These are phyloP conservation scores for Aspergillus novofumigatus DNA, from an alignment of 2,329 filamentous ascomycete genomes.

Conservation along the genomic window DNA sequence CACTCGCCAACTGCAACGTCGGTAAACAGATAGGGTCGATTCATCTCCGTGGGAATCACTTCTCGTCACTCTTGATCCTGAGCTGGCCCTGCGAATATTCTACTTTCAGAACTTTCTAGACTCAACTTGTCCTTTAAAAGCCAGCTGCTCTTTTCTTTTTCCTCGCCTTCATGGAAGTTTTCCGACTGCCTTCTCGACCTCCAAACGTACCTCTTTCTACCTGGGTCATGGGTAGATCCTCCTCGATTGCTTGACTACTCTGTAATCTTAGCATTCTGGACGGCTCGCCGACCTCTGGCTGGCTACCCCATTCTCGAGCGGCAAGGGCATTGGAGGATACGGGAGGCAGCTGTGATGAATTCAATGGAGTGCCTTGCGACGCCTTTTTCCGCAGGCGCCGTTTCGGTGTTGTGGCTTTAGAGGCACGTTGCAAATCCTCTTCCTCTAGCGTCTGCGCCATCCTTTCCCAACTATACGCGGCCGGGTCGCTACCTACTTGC, in stretches of 20 bases:
- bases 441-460: constrained; percentile 16
- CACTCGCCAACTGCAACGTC: neutral
- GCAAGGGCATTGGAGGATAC: constrained; percentile 22
- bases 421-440: constrained; percentile 16
- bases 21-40: neutral
- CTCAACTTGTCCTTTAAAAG: constrained; percentile 25
- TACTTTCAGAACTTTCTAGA: neutral
- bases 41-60: neutral
- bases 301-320: constrained; percentile 29
- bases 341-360: constrained; percentile 15
- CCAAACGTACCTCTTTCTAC: constrained; percentile 38
- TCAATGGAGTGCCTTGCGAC: constrained; percentile 14
- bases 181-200: constrained; percentile 29
- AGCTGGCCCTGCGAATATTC: too few species aligned
- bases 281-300: constrained; percentile 22
- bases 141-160: constrained; percentile 41
- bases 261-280: constrained; percentile 16
- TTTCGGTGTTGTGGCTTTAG: constrained; percentile 15
- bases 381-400: constrained; percentile 25
- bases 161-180: constrained; percentile 25
- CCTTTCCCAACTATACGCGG: constrained; percentile 31
- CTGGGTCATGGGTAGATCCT: constrained; percentile 38
- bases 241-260: constrained; percentile 34
- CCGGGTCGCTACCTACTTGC: constrained; percentile 30
- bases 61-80: too few species aligned